Evolutionary conservation across 2,329 filamentous ascomycete species (phyloP), one percentile per base, ranked within the genome.

Genomic region (Fusarium continuum): DNA sequence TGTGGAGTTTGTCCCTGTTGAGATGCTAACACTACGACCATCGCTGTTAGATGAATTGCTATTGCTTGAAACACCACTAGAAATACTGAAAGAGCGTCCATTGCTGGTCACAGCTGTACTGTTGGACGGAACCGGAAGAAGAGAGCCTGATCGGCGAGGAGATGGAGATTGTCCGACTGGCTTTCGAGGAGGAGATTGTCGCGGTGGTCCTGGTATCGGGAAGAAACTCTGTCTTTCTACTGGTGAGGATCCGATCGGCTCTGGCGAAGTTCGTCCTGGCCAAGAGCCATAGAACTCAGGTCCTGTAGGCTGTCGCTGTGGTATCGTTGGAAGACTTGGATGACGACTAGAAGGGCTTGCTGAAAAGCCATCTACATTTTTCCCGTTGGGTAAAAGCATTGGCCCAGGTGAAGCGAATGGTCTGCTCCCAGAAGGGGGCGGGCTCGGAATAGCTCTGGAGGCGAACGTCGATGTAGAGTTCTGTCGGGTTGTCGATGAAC

Each of bases 1-100:
- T 2, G 72, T 73, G 5, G 68, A 67, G 11, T 69, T 65, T 9
- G 67, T 63, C 3, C 70, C 70, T 2, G 64, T 72, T 14, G 70
- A 68, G 29, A 72, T 62, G 20, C 64, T 64, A 3, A 65, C 67
- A 11, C 69, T 74, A 8, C 55, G 61, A 16, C 53, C 57, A 32
- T 70, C 67, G 16, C 67, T 71, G 9, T 60, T 60, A 6, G 69
- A 72, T 1, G 71, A 72, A 25, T 61, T 71, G 26, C 66, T 72
- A n/a, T 67, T 66, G 11, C 47, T 64, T 14, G 71, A 72, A 2
- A 58, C 28, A 2, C 38, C 59, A 8, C 70, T 72, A 0, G 65
- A 72, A 11, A 70, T 58, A 22, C 69, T 71, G 8, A 51, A 57
- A 2, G 68, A 60, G n/a, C 69, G 67, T 3, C 61, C 40, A 3